Base-by-base conservation (phyloP, 345 rosid genomes). In the Geranium brycei region DNA sequence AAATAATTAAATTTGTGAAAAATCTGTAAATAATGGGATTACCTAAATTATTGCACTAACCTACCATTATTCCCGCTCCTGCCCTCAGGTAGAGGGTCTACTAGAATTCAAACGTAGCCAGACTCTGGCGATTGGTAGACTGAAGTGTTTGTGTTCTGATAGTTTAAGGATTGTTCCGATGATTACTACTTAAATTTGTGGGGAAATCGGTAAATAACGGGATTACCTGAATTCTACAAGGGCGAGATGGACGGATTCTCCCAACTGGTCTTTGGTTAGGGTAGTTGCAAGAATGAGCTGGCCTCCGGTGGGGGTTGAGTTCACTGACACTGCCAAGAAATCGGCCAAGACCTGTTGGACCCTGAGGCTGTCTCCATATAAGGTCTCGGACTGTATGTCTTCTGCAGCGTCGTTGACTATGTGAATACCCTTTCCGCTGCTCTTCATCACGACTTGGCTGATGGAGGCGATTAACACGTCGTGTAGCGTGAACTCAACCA, bases 361-460 rank as follows among this genome's bases (percentile, higher is more conserved):
- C 79, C 98, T 83, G 53, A 84, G 75, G 70, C 88, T 80, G 70
- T 92, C 95, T 60, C 93, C 98, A 66, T 81, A 91, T 32, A 87
- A 74, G 60, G 82, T 81, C 61, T 80, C 83, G 19, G 32, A 53
- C 87, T 78, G 80, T 59, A 75, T 69, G 63, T 75, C 85, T 66
- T 83, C 93, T 65, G 67, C 62, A 0, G 79, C 79, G 51, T 91
- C 82, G 62, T 83, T 85, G 66, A 76, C 66, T 58, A 86, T 74
- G 28, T 51, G 72, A 60, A 88, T 79, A 51, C 79, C 80, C 78
- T 88, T 91, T 17, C 68, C 82, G 18, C 76, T 76, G 79, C 91
- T 79, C 67, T 79, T 86, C 74, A 79, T 69, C 85, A 79, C 82
- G 62, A 85, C 86, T 85, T 86, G 91, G 78, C 91, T 83, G 35